Evolutionary conservation across 2,329 filamentous ascomycete genomes (phyloP), one percentile per base, ranked within the genome.

Genomic region (Leptographium flavum): DNA sequence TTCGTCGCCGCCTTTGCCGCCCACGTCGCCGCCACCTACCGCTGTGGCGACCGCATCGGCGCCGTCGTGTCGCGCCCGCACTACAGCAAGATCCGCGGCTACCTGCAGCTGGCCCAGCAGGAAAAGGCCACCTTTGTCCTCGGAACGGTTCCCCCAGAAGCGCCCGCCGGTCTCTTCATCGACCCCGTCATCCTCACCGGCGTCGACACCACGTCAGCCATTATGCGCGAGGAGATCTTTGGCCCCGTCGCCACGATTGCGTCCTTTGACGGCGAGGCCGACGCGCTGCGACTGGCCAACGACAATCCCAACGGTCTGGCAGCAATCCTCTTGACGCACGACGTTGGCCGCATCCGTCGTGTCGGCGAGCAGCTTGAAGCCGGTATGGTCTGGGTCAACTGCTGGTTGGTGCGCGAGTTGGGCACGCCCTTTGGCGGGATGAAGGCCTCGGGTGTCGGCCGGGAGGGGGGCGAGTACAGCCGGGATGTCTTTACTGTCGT

Each of bases 41-140:
- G 76, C 19, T 65, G 83, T 21, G 80, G 79, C 45, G 73, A 83
- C 54, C 79, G 77, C 1, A 83, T 81, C 57, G 67, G 69, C 15
- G 71, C 79, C 53, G 65, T 65, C 21, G 74, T 82, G 47, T 79
- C 76, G 11, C 79, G 76, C 60, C 60, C 68, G n/a, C 80, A 84
- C 57, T 81, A 77, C 55, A 77, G 83, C 44, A 66, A 74, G 14
- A 72, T 87, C 3, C 66, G 84, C 22, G 68, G 69, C 5, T 86
- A 80, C 59, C 77, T 86, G 49, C 69, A 83, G 52, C 56, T 67
- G 32, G 80, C 79, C 17, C 80, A 79, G 58, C 67, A 70, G 8
- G 77, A 81, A 56, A 79, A 79, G 21, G 76, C 79, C 0, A 79
- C 66, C 0, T 64, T 83, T 9, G 64, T 68, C 19, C 62, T 71